Evolutionary conservation across 2,329 filamentous ascomycete genomes (phyloP), one percentile per base, ranked within the genome.

Genomic region (Neofusicoccum sp.): DNA sequence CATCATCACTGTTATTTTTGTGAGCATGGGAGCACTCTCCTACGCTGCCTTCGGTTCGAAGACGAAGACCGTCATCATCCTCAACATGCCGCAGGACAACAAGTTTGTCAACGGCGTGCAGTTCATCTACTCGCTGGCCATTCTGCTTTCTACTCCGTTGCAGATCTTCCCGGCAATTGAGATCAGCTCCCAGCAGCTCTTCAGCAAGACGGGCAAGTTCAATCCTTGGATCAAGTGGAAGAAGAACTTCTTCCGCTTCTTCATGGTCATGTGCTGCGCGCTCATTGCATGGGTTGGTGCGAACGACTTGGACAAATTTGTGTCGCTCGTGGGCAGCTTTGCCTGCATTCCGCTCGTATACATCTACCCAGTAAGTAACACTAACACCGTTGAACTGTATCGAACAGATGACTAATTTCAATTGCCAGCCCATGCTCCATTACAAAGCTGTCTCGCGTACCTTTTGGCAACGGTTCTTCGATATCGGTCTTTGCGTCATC

Each of bases 141-240:
- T 99, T 70, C 82, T 99, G 62, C 85, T 99, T 9, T 97, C 92
- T 39, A 99, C 95, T 0, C 95, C 95, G 5, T 81, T 99, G 64
- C 96, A 99, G 74, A 93, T 99, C 69, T 99, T 98, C 83, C 95
- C 95, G 0, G 95, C 95, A 47, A 98, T 99, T 71, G 90, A 94
- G 73, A 99, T 99, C 72, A 92, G 92, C 37, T 93, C 96, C 78
- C 97, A 96, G 70, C 92, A 93, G 68, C 83, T 98, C 6, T 99
- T 98, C 77, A 96, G 91, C 29, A 85, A 90, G 73, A 97, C 93
- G 66, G 93, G 95, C 70, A 99, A 99, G 79, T 97, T 97, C 80
- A 97, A 98, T 74, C 93, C 93, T 0, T 95, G 92, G 74, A 96
- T 99, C 82, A 99, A 99, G 81, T 99, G 95, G 95, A 91, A 98